Conservation (phyloP, 306 rosid species). For the Ormosia emarginata region DNA sequence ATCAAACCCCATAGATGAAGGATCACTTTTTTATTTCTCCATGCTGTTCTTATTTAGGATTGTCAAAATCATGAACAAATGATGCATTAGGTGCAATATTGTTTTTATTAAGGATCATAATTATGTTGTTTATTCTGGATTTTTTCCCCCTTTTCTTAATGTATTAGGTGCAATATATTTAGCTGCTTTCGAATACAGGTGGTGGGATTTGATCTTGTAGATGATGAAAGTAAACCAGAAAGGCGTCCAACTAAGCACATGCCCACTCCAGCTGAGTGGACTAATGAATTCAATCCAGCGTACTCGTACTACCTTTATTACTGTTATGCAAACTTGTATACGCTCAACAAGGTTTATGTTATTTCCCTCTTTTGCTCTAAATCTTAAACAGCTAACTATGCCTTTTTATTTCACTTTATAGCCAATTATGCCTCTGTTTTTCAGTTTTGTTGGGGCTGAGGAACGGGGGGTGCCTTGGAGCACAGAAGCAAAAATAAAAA, state of each 20-base stretch:
- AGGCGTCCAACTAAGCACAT: slow-evolving; percentile 93
- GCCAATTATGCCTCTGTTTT: background rate
- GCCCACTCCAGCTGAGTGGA: slow-evolving; percentile 86
- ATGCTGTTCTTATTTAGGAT: background rate
- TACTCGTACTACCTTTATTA: slow-evolving; percentile 77
- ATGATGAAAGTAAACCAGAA: slow-evolving; percentile 92
- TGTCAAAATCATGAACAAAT: background rate
- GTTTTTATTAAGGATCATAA: background rate
- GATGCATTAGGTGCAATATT: background rate
- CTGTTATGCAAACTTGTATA: slow-evolving; percentile 73
- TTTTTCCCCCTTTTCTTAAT: background rate
- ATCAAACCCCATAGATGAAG: background rate
- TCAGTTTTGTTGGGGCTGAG: background rate
- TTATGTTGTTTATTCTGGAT: background rate
- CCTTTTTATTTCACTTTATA: background rate
- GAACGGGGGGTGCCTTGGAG: background rate
- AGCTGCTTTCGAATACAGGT: slow-evolving; percentile 44
- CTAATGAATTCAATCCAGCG: slow-evolving; percentile 82
- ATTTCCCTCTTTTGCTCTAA: slow-evolving; percentile 6
- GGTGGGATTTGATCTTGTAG: slow-evolving; percentile 85
- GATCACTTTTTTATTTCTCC: background rate
- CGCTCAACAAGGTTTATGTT: slow-evolving; percentile 68
- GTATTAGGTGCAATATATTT: background rate
- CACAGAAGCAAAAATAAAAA: background rate
- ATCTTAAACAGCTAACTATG: background rate